Base-by-base conservation (phyloP, 2,329 filamentous ascomycete species). In the Aspergillus hiratsukae region DNA sequence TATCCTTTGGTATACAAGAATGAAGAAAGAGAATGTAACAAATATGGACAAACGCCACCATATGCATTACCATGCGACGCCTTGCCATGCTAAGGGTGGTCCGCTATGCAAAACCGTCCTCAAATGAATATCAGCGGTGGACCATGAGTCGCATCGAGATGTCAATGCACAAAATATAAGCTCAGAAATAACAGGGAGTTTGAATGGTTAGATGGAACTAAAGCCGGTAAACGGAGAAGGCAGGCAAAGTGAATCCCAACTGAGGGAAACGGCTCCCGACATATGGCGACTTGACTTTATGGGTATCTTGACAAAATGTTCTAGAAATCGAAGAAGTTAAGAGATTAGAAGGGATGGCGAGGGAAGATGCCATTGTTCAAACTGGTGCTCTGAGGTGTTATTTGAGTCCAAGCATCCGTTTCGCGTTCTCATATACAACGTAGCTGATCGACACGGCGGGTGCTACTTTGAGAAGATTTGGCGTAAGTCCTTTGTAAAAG, bases 391-490 rank as follows among this genome's bases (percentile, higher is more conserved):
- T 46, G 37, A 25, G 43, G n/a, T 14, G 55, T 75, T 68, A 81
- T 62, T 66, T 75, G 56, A 82, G 65, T 21, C 77, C 78, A 63
- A 96, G 79, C 35, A 89, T 71, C 65, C 81, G 84, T 80, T 96
- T 96, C 54, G 89, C 86, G 69, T 94, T 94, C 76, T 96, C 91
- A 70, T 96, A 96, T 58, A 94, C 89, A 67, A 96, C 85, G 80
- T 94, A 96, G 54, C 91, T 92, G 71, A 99, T 97, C 66, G 91
- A 96, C 53, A 99, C 87, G 29, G 94, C 91, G 2, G 94, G 94
- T 9, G 94, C 91, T 37, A 99, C 94, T 79, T 99, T 99, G 65
- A 99, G 81, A 41, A 99, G 79, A 71, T 97, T 99, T 4, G 94
- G 94, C 45, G 93, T 96, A 62, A 97, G 80, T 1, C 94, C 94